Evolutionary conservation across 345 rosid genomes (phyloP).

Genomic region (Barbarea vulgaris): DNA sequence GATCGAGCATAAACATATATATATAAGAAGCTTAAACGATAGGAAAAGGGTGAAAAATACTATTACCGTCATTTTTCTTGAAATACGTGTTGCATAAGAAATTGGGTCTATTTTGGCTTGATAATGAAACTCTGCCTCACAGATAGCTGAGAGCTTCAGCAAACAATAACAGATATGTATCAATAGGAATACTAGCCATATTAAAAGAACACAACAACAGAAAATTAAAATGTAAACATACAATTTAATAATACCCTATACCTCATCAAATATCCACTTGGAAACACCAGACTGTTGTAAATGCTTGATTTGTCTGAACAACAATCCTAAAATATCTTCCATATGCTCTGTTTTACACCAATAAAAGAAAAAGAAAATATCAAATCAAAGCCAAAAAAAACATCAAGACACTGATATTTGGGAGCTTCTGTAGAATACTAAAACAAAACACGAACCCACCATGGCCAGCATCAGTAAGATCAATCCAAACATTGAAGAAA

Average conservation of each 20-base stretch:
- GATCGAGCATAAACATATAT: neutral
- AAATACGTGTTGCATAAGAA: slow-evolving; percentile 49
- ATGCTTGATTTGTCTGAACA: slow-evolving; percentile 69
- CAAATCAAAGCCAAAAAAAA: neutral
- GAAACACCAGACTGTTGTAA: slow-evolving; percentile 72
- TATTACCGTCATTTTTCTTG: slow-evolving; percentile 69
- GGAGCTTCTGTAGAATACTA: neutral
- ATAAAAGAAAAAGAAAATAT: neutral
- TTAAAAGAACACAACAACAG: neutral
- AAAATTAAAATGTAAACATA: neutral
- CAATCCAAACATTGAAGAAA: slow-evolving; percentile 65
- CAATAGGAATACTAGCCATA: neutral
- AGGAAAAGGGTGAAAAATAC: neutral
- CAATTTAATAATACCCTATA: slow-evolving; percentile 32
- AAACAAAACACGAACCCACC: slow-evolving; percentile 49
- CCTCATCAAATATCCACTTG: slow-evolving; percentile 95
- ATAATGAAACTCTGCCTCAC: slow-evolving; percentile 78
- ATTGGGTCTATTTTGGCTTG: slow-evolving; percentile 69
- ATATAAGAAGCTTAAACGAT: neutral
- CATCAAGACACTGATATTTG: neutral
- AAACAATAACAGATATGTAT: slow-evolving; percentile 33
- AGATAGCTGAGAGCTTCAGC: slow-evolving; percentile 76
- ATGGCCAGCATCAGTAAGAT: slow-evolving; percentile 91
- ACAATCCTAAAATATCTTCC: slow-evolving; percentile 70
- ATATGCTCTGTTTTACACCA: slow-evolving; percentile 57